phyloP scores from a whole-genome alignment of 257 asterid species.

The Capsicum baccatum region DNA sequence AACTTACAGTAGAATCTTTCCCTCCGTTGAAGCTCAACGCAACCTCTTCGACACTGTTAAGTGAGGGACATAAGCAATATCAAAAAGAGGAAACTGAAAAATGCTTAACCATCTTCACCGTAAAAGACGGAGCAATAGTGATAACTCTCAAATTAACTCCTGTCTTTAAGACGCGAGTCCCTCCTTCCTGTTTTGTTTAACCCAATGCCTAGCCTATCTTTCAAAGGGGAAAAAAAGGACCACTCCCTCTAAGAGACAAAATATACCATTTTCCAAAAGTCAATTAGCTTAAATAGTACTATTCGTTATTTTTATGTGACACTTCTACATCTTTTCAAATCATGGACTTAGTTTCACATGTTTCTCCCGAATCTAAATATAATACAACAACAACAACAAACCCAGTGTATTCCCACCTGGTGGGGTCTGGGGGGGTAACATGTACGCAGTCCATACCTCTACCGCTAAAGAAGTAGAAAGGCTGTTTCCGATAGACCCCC shows the following conservation, averaged over 20 bases:
- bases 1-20: slow-evolving; percentile 93
- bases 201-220: not conserved
- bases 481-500: too few relatives aligned
- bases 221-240: not conserved
- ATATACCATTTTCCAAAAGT: not conserved
- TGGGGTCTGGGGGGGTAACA: too few relatives aligned
- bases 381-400: too few relatives aligned
- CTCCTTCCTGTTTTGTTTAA: not conserved
- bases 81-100: not conserved
- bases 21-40: slow-evolving; percentile 98
- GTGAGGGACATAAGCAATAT: not conserved
- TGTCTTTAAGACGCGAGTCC: not conserved
- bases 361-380: not conserved
- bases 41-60: slow-evolving; percentile 77
- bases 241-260: not conserved
- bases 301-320: not conserved
- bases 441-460: too few relatives aligned
- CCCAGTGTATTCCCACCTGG: too few relatives aligned
- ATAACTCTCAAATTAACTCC: not conserved
- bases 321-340: not conserved
- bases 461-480: too few relatives aligned
- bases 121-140: not conserved
- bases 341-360: not conserved
- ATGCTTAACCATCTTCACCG: not conserved
- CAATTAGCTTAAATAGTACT: not conserved